Evolutionary conservation across 2,329 filamentous ascomycete species (phyloP).

Genomic region (Chaetomium strumarium): DNA sequence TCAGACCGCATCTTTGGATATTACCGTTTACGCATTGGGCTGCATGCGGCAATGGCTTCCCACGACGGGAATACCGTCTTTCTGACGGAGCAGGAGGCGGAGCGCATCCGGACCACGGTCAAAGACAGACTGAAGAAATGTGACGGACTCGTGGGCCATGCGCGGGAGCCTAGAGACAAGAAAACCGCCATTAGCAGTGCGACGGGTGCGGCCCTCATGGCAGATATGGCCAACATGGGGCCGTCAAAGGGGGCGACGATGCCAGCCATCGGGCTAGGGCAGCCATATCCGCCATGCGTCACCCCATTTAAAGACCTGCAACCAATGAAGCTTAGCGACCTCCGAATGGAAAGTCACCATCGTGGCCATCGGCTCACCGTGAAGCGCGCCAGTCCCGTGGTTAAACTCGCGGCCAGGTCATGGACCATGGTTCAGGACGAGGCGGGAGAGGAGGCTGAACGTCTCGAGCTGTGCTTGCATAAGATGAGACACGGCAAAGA

Average conservation of each 20-base stretch:
- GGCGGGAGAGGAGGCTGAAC: conserved; percentile 1
- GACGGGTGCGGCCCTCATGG: conserved; percentile 5
- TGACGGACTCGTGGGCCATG: background rate
- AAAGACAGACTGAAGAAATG: background rate
- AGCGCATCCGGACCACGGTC: conserved; percentile 4
- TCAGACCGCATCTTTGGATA: too few species aligned
- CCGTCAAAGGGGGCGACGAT: background rate
- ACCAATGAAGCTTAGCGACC: conserved; percentile 1
- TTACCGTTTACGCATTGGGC: too few species aligned
- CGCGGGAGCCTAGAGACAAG: background rate
- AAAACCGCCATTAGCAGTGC: conserved; percentile 8
- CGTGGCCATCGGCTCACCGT: conserved; percentile 2
- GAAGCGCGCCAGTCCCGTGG: conserved; percentile 7
- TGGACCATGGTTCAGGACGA: conserved; percentile 12
- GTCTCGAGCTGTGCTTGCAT: conserved; percentile 4
- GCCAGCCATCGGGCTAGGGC: background rate
- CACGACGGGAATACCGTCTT: background rate
- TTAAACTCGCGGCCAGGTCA: background rate
- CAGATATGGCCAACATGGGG: background rate
- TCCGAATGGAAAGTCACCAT: conserved; percentile 6
- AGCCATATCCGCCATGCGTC: conserved; percentile 4
- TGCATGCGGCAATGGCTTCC: background rate
- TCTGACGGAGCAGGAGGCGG: conserved; percentile 5
- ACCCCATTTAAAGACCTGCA: background rate
- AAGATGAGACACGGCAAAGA: conserved; percentile 1